Base-by-base conservation (phyloP, 768 basidiomycete genomes). In the Kwoniella bestiolae region DNA sequence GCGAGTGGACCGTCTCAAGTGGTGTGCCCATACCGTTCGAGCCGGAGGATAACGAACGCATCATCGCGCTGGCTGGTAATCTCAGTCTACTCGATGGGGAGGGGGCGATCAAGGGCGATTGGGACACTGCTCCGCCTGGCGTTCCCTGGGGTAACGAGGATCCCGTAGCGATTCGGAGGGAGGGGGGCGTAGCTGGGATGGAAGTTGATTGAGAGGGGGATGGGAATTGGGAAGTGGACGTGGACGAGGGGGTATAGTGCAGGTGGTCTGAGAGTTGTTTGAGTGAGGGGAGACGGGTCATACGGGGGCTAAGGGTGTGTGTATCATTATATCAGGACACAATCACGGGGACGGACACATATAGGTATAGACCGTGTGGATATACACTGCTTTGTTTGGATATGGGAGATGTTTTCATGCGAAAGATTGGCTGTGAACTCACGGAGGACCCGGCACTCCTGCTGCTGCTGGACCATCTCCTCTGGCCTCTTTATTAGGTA, bases 61-160 rank as follows among this genome's bases (percentile, higher is more conserved):
- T 76, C 72, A 76, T 76, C 26, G 75, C 75, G 32, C 63, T 68
- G 6, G 67, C 68, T 21, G 75, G 75, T 9, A 76, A 61, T 25
- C 67, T 63, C n/a, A 76, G 59, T 35, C 75, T 51, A 26, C 57
- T 45, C 25, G 63, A 65, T 18, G 68, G 66, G 7, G 41, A 49
- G 9, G 67, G 45, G 3, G 67, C 63, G 31, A 68, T 50, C 16
- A 63, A 25, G 4, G 66, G 61, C 16, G 55, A 59, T 47, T 59
- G 49, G 50, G 51, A n/a, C 38, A 52, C n/a, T n/a, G n/a, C 18
- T 26, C 53, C 12, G 2, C 66, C 41, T 5, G 61, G 45, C 12
- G 46, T 68, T 3, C 25, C 8, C 31, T 63, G n/a, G 9, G 46
- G 25, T 26, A 53, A 2, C 23, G 63, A 50, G 7, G 67, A 25